phyloP scores from a whole-genome alignment of 1,139 yeast genomes.

The Casaregolazyma suthepensis region DNA sequence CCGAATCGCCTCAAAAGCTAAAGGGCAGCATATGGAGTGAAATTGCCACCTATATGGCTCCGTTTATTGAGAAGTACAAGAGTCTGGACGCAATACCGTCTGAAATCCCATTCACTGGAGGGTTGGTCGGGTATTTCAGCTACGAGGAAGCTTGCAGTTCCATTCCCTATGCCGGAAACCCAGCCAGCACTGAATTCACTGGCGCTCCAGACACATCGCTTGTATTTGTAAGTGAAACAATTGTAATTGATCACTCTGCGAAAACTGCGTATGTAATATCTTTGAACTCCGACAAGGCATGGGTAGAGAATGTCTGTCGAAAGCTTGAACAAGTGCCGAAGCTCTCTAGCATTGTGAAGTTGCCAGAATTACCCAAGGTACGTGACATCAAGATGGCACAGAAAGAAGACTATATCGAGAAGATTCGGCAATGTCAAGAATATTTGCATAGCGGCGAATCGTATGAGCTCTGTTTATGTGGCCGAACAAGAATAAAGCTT shows the following conservation, averaged over 20 bases:
- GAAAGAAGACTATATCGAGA: conserved; percentile 46
- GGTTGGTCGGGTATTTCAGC: conserved; percentile 75
- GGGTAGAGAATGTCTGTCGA: conserved; percentile 9
- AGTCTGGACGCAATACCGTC: conserved; percentile 13
- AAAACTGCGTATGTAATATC: conserved; percentile 53
- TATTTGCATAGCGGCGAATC: conserved; percentile 78
- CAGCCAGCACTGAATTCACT: conserved; percentile 21
- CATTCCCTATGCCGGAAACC: background rate
- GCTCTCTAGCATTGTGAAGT: background rate
- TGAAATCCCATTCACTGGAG: conserved; percentile 60
- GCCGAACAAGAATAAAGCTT: conserved; percentile 57
- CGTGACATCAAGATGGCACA: conserved; percentile 40
- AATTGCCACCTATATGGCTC: conserved; percentile 47
- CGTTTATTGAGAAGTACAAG: conserved; percentile 24
- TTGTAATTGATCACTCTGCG: conserved; percentile 48
- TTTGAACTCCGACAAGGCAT: conserved; percentile 33
- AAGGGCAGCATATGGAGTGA: conserved; percentile 42
- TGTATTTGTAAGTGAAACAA: conserved; percentile 61
- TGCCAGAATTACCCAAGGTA: background rate
- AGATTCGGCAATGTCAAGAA: conserved; percentile 62
- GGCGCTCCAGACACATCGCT: conserved; percentile 66
- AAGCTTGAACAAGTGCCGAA: background rate
- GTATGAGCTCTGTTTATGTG: conserved; percentile 87
- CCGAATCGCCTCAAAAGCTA: conserved; percentile 2
- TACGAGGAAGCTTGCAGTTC: conserved; percentile 55